These are phyloP conservation scores for Alternaria triticina DNA, from an alignment of 2,329 filamentous ascomycete genomes.

Conservation along the genomic window DNA sequence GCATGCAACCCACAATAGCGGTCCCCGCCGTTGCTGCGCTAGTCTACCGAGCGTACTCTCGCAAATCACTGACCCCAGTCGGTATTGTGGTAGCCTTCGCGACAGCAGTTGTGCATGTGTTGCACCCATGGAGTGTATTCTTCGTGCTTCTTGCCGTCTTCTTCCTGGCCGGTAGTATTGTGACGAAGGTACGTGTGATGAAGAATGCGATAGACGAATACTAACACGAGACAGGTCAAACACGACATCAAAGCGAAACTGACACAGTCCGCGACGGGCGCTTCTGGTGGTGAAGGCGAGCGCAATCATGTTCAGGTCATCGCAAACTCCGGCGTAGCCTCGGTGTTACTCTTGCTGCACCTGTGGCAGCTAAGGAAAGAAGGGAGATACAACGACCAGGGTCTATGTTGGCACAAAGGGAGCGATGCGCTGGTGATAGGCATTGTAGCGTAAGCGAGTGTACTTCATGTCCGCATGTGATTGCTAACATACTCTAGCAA, in stretches of 20 bases:
- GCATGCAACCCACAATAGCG: conserved; percentile 41
- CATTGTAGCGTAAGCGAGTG: conserved; percentile 52
- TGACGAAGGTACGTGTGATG: conserved; percentile 70
- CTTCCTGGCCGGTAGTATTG: conserved; percentile 82
- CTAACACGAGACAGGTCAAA: conserved; percentile 69
- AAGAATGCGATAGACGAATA: background rate
- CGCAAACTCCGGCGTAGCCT: conserved; percentile 83
- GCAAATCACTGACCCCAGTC: conserved; percentile 72
- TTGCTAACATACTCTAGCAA: conserved; percentile 64
- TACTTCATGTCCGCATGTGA: background rate
- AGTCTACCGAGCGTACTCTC: conserved; percentile 49
- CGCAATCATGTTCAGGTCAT: conserved; percentile 88
- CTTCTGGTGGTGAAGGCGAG: conserved; percentile 78
- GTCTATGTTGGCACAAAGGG: conserved; percentile 50
- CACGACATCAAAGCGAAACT: conserved; percentile 82
- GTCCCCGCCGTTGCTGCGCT: conserved; percentile 46
- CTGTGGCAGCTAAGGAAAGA: conserved; percentile 52
- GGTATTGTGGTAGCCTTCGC: conserved; percentile 75
- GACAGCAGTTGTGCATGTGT: conserved; percentile 80
- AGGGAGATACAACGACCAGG: conserved; percentile 32
- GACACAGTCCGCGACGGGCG: conserved; percentile 77
- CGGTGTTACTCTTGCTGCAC: conserved; percentile 65
- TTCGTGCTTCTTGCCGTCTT: conserved; percentile 83
- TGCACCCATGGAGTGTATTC: conserved; percentile 95
- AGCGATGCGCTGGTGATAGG: conserved; percentile 54